These are phyloP conservation scores for Leptographium flavum DNA, from an alignment of 2,329 filamentous ascomycete genomes.

Conservation along the genomic window DNA sequence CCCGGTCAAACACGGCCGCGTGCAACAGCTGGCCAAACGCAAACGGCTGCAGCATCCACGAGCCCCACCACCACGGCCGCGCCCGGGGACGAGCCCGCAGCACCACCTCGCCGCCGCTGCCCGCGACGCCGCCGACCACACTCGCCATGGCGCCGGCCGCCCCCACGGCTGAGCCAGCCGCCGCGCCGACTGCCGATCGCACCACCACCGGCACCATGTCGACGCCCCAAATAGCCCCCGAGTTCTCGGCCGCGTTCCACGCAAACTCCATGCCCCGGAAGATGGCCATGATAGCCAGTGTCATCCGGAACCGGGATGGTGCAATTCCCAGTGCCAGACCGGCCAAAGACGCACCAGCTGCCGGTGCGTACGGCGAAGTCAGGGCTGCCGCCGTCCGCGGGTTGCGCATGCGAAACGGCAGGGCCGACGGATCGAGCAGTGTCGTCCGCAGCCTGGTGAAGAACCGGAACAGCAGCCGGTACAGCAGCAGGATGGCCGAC, in stretches of 20 bases:
- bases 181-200: slow-evolving; percentile 19
- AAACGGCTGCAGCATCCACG: slow-evolving; percentile 67
- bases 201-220: slow-evolving; percentile 24
- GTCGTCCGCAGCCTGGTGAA: slow-evolving; percentile 66
- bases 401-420: slow-evolving; percentile 70
- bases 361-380: slow-evolving; percentile 73
- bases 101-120: neutral
- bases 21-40: slow-evolving; percentile 65
- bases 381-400: slow-evolving; percentile 60
- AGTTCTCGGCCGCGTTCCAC: slow-evolving; percentile 71
- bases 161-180: slow-evolving; percentile 14
- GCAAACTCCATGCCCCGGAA: slow-evolving; percentile 74
- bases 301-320: slow-evolving; percentile 52
- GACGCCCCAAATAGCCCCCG: slow-evolving; percentile 51
- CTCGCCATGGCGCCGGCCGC: slow-evolving; percentile 9
- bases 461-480: slow-evolving; percentile 82
- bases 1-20: slow-evolving; percentile 62
- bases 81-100: slow-evolving; percentile 29
- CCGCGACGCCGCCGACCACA: slow-evolving; percentile 17
- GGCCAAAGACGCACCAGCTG: slow-evolving; percentile 78
- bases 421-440: slow-evolving; percentile 65
- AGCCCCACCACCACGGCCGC: slow-evolving; percentile 70
- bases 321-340: slow-evolving; percentile 71
- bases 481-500: slow-evolving; percentile 67
- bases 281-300: slow-evolving; percentile 66